These are phyloP conservation scores for Colletotrichum chlorophyti DNA, from an alignment of 2,329 filamentous ascomycete genomes.

Conservation along the genomic window DNA sequence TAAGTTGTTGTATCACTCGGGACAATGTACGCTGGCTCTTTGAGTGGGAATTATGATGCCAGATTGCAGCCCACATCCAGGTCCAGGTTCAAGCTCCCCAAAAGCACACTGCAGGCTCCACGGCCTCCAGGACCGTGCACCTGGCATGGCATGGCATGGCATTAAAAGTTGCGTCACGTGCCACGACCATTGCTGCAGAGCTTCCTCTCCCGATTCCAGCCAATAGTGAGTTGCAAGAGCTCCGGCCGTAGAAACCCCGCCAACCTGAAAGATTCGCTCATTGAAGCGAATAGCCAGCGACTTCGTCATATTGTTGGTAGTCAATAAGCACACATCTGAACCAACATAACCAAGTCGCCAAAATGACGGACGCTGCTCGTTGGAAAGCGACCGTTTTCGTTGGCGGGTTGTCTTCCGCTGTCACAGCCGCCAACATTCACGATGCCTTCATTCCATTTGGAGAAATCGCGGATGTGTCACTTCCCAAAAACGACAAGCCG, in stretches of 20 bases:
- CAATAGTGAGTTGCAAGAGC: conserved; percentile 19
- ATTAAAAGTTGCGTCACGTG: conserved; percentile 22
- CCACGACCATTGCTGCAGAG: conserved; percentile 1
- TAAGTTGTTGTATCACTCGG: conserved; percentile 14
- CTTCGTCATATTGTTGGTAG: background rate
- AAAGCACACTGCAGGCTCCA: conserved; percentile 6
- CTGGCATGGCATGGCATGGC: background rate
- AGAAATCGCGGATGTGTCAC: conserved; percentile 88
- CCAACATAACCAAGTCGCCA: conserved; percentile 24
- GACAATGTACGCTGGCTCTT: conserved; percentile 20
- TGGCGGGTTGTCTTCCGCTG: conserved; percentile 82
- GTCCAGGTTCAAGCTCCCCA: conserved; percentile 14
- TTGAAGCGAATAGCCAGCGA: background rate
- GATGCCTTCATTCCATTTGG: conserved; percentile 97
- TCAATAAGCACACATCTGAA: background rate
- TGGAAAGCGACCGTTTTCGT: conserved; percentile 94
- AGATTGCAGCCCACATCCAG: conserved; percentile 32
- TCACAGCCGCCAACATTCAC: conserved; percentile 77
- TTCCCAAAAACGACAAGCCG: conserved; percentile 86
- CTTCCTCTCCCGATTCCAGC: conserved; percentile 2
- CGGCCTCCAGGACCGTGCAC: conserved; percentile 21
- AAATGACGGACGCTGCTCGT: conserved; percentile 82
- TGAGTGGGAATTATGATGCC: conserved; percentile 31
- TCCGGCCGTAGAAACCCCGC: conserved; percentile 16
- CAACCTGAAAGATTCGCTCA: conserved; percentile 18